Base-by-base conservation (phyloP, 495 filamentous ascomycete species). In the Hypoxylon crocopeplum region DNA sequence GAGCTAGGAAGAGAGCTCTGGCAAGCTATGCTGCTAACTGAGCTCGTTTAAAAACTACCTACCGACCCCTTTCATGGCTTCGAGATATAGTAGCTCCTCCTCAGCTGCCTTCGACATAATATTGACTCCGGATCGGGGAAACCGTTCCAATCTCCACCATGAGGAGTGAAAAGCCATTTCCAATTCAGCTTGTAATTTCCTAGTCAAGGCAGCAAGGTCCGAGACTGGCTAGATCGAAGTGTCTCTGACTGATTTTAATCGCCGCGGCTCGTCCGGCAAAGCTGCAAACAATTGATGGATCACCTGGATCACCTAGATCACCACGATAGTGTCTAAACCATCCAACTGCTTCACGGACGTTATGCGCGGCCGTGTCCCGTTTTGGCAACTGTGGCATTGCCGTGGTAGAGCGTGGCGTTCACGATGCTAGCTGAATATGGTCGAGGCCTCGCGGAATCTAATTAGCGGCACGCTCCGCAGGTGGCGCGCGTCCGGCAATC, bases 361-460 rank as follows among this genome's bases (percentile, higher is more conserved):
- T 22, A 45, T 51, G 22, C 39, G 40, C 40, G 24, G 40, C 13
- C 5, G 11, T 19, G 39, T 25, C 56, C 56, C n/a, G 21, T 46
- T 52, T 34, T 19, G 48, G 56, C n/a, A 39, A 24, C 41, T n/a
- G 7, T 29, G 2, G 45, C 19, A 44, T 11, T 21, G 7, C 8
- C 1, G 15, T 12, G 21, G 13, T 24, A 20, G 22, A 10, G 20
- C 1, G 55, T 59, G 55, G 55, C 55, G 55, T 21, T 8, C 33
- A 38, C 21, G 10, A 46, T 38, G 21, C 41, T 15, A 52, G 56
- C 56, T 59, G 56, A 59, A 52, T 46, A 34, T n/a, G 24, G n/a
- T 59, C 55, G 24, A 50, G 38, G 24, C 48, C 56, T 20, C 32
- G 22, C 37, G 19, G 21, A n/a, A 7, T 20, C 8, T 24, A 13